These are phyloP conservation scores for Neurospora terricola DNA, from an alignment of 495 filamentous ascomycete genomes.

Conservation along the genomic window DNA sequence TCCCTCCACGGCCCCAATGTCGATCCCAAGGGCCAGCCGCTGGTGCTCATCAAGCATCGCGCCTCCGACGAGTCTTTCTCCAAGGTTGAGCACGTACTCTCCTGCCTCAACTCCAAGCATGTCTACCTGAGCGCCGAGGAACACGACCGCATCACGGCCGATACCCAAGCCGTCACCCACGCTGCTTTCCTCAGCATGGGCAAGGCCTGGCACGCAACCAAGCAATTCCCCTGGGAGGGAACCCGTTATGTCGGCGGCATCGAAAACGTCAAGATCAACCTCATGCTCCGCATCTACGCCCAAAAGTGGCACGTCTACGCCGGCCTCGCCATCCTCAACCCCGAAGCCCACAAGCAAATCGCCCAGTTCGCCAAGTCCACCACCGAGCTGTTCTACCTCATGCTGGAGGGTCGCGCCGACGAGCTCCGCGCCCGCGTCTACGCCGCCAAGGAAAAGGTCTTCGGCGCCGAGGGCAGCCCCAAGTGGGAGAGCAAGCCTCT, in stretches of 20 bases:
- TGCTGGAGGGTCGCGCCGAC: constrained; percentile 71
- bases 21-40: constrained; percentile 74
- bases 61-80: constrained; percentile 65
- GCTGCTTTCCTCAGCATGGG: constrained; percentile 97
- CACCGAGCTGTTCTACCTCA: constrained; percentile 91
- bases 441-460: constrained; percentile 70
- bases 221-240: constrained; percentile 93
- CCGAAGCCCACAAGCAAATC: constrained; percentile 83
- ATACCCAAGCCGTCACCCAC: constrained; percentile 96
- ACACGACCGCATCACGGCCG: constrained; percentile 94
- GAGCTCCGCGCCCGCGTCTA: constrained; percentile 77
- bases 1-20: constrained; percentile 92
- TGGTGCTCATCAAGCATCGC: constrained; percentile 89
- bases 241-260: constrained; percentile 90
- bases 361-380: constrained; percentile 85
- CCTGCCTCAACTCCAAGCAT: constrained; percentile 69
- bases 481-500: constrained; percentile 53
- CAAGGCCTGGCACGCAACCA: constrained; percentile 85
- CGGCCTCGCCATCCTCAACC: constrained; percentile 92
- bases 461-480: constrained; percentile 40
- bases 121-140: constrained; percentile 77
- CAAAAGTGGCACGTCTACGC: constrained; percentile 99
- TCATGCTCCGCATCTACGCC: constrained; percentile 91
- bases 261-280: constrained; percentile 98
- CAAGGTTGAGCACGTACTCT: constrained; percentile 70